Evolutionary conservation across 2,329 filamentous ascomycete species (phyloP).

Genomic region (Huntiella savannae): DNA sequence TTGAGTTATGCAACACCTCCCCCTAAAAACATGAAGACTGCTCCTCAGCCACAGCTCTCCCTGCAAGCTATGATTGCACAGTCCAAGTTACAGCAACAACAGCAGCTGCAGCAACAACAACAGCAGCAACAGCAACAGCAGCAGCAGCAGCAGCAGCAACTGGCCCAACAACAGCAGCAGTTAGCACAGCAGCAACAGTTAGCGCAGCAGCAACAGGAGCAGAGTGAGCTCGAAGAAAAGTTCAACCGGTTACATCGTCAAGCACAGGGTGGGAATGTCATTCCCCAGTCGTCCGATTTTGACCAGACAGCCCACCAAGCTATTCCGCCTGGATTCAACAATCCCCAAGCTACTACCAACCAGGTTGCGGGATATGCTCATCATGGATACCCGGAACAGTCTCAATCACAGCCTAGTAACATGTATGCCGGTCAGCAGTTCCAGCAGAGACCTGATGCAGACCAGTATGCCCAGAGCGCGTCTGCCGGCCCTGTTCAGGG

Average conservation of each 20-base stretch:
- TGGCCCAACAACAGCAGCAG: conserved; percentile 4
- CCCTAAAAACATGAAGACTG: conserved; percentile 9
- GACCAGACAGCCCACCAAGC: not conserved
- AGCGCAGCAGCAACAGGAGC: not conserved
- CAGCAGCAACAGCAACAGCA: conserved; percentile 5
- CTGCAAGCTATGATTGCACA: conserved; percentile 10
- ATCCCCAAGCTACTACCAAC: not conserved
- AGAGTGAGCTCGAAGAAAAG: not conserved
- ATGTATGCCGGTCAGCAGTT: not conserved
- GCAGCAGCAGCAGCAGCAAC: conserved; percentile 3
- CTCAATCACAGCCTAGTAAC: conserved; percentile 4
- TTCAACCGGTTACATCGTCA: too few relatives aligned
- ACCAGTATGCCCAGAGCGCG: conserved; percentile 5
- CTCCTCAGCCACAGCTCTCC: conserved; percentile 5
- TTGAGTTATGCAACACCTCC: conserved; percentile 12
- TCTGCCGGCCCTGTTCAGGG: not conserved
- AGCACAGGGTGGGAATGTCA: too few relatives aligned
- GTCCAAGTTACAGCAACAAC: conserved; percentile 9
- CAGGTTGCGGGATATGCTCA: conserved; percentile 6
- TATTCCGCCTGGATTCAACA: not conserved
- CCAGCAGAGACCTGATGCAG: conserved; percentile 7
- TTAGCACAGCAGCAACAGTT: conserved; percentile 3
- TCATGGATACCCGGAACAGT: conserved; percentile 5
- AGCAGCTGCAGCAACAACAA: conserved; percentile 7
- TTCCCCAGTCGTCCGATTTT: too few relatives aligned